phyloP scores from a whole-genome alignment of 257 asterid genomes.

The Oldenlandia corymbosa region DNA sequence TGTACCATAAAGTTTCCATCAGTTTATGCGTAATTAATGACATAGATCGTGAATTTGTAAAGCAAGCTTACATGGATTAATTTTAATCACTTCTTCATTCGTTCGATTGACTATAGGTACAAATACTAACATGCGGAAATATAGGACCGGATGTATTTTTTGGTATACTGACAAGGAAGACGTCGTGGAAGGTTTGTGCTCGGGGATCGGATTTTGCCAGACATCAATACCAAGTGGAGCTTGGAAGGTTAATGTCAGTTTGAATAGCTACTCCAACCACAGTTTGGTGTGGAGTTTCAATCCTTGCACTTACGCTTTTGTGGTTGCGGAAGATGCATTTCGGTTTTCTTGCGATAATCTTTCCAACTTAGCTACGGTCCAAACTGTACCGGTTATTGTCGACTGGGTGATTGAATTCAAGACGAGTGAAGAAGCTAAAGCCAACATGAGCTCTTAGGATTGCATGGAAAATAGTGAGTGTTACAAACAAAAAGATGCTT shows the following conservation, averaged over 20 bases:
- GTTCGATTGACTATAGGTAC: too few relatives aligned
- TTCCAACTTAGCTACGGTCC: not conserved
- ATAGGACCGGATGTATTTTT: slow-evolving; percentile 27
- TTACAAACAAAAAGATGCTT: too few relatives aligned
- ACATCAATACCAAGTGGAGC: not conserved
- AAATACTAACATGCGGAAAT: not conserved
- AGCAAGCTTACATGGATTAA: too few relatives aligned
- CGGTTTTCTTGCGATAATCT: not conserved
- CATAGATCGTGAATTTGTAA: too few relatives aligned
- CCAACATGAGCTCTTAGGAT: not conserved
- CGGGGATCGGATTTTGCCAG: slow-evolving; percentile 6
- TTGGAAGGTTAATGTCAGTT: not conserved
- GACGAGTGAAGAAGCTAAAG: not conserved
- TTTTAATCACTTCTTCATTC: too few relatives aligned
- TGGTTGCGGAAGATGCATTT: not conserved
- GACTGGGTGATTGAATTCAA: not conserved
- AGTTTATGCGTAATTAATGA: too few relatives aligned
- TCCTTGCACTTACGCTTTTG: slow-evolving; percentile 6
- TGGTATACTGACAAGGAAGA: slow-evolving; percentile 4
- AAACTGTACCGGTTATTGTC: not conserved
- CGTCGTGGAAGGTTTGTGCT: slow-evolving; percentile 11
- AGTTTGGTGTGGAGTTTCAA: not conserved
- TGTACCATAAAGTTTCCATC: too few relatives aligned
- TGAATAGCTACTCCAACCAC: not conserved
- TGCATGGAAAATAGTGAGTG: not conserved